Conservation (phyloP, 768 basidiomycete genomes). For the Psilocybe cubensis region DNA sequence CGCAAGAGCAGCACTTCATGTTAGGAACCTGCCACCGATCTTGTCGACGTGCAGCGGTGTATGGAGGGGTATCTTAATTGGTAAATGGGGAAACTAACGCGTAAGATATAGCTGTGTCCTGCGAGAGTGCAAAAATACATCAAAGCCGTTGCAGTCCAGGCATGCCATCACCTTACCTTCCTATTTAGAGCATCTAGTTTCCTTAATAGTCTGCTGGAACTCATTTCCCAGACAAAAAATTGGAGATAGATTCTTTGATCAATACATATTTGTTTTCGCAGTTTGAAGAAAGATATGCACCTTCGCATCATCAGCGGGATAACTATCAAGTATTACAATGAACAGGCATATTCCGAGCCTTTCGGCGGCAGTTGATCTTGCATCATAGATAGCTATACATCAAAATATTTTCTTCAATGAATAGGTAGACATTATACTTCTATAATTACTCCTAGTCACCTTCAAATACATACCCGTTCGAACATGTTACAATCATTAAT, state of each 20-base stretch:
- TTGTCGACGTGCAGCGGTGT: slow-evolving; percentile 24
- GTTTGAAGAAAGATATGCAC: neutral
- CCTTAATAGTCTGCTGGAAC: slow-evolving; percentile 14
- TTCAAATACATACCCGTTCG: too few species aligned
- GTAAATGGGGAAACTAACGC: slow-evolving; percentile 26
- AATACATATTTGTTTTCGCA: neutral
- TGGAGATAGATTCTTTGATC: neutral
- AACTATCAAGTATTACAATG: neutral
- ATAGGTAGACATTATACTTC: neutral
- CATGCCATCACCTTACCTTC: slow-evolving; percentile 10
- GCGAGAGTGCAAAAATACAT: slow-evolving; percentile 9
- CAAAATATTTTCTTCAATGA: neutral
- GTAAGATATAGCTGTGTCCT: slow-evolving; percentile 8
- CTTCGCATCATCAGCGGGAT: neutral
- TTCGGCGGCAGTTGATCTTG: slow-evolving; percentile 17
- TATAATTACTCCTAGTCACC: too few species aligned
- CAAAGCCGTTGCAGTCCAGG: neutral
- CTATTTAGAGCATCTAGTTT: slow-evolving; percentile 25
- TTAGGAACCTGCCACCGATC: slow-evolving; percentile 32
- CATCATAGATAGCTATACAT: slow-evolving; percentile 11
- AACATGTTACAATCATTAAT: too few species aligned
- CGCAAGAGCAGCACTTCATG: slow-evolving; percentile 28
- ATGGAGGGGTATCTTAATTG: slow-evolving; percentile 16
- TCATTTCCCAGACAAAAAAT: neutral
- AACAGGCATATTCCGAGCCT: slow-evolving; percentile 16